Conservation (phyloP, 345 rosid genomes). For the Physaria fendleri region DNA sequence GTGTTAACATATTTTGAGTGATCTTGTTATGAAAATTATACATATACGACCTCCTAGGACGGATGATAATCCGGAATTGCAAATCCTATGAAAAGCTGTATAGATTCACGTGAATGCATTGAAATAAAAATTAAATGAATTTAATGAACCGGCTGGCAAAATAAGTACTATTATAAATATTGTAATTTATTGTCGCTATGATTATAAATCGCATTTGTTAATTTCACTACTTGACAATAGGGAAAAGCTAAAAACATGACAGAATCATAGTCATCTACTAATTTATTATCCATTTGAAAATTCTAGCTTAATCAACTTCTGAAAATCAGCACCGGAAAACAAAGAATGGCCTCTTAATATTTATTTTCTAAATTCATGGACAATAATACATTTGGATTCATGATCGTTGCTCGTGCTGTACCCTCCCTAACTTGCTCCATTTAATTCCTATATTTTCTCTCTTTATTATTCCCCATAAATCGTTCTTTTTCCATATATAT, state of each 20-base stretch:
- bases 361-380: too few species aligned
- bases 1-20: not conserved
- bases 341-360: not conserved
- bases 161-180: not conserved
- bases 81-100: constrained; percentile 21
- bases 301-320: not conserved
- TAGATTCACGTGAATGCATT: constrained; percentile 6
- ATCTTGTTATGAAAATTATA: not conserved
- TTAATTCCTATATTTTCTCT: constrained; percentile 9
- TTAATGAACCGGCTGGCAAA: constrained; percentile 2
- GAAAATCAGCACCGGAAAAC: not conserved
- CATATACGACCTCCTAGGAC: constrained; percentile 27
- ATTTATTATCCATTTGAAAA: not conserved
- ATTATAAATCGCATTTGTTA: not conserved
- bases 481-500: not conserved
- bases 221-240: not conserved
- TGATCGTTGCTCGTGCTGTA: constrained; percentile 31
- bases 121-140: not conserved
- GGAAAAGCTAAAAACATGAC: not conserved
- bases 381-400: constrained; percentile 11
- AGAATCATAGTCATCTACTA: not conserved
- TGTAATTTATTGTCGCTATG: not conserved
- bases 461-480: not conserved
- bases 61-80: constrained; percentile 32
- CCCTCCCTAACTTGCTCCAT: constrained; percentile 31